These are phyloP conservation scores for Pseudodiploospora longispora DNA, from an alignment of 2,329 filamentous ascomycete species.

Conservation along the genomic window DNA sequence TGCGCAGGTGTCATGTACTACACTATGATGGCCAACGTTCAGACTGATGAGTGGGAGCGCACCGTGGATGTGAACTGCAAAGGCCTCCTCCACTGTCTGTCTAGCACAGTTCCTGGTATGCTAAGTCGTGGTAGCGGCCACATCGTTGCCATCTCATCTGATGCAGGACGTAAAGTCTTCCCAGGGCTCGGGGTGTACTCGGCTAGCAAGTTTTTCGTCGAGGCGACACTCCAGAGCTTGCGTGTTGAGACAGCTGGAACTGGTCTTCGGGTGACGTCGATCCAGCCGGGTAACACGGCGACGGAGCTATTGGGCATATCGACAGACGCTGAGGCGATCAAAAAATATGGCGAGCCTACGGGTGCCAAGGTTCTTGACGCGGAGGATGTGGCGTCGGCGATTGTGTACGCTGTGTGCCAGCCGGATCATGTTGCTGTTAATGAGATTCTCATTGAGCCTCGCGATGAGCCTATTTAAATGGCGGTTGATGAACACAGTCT, in stretches of 20 bases:
- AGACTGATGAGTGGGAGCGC: slow-evolving; percentile 69
- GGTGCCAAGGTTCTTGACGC: slow-evolving; percentile 69
- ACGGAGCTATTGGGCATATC: slow-evolving; percentile 69
- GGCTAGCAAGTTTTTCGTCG: slow-evolving; percentile 78
- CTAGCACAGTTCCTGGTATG: slow-evolving; percentile 63
- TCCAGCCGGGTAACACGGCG: slow-evolving; percentile 70
- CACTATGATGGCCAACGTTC: slow-evolving; percentile 74
- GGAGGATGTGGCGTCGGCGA: slow-evolving; percentile 62
- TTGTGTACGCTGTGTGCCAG: slow-evolving; percentile 67
- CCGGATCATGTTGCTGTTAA: slow-evolving; percentile 71
- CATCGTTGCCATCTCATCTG: slow-evolving; percentile 74
- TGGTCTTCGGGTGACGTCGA: slow-evolving; percentile 62
- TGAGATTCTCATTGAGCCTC: slow-evolving; percentile 69
- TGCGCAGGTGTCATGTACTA: slow-evolving; percentile 85
- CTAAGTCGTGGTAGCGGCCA: slow-evolving; percentile 60
- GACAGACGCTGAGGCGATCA: slow-evolving; percentile 66
- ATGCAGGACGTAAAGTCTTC: slow-evolving; percentile 75
- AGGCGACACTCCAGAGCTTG: slow-evolving; percentile 68
- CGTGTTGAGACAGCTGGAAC: slow-evolving; percentile 68
- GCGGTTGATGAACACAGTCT: neutral
- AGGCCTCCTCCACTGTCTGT: slow-evolving; percentile 65
- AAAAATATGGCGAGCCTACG: slow-evolving; percentile 69
- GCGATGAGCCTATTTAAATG: slow-evolving; percentile 61
- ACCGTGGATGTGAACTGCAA: slow-evolving; percentile 86
- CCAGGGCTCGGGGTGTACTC: slow-evolving; percentile 76